These are phyloP conservation scores for Hansenula anomala DNA, from an alignment of 1,139 yeast genomes.

Conservation along the genomic window DNA sequence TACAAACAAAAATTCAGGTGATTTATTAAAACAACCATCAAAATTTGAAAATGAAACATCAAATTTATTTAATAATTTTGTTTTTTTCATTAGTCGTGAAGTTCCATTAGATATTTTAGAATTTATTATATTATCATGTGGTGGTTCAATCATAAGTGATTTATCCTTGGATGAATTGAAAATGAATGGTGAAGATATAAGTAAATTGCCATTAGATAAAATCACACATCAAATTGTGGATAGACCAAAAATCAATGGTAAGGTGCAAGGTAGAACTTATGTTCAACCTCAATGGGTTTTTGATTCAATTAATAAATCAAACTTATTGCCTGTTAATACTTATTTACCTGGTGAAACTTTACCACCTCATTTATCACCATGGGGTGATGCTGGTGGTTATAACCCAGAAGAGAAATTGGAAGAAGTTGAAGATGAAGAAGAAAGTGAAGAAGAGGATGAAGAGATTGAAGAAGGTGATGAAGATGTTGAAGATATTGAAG, in stretches of 20 bases:
- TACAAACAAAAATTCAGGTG: slow-evolving; percentile 64
- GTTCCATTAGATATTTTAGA: slow-evolving; percentile 91
- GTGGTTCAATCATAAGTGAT: slow-evolving; percentile 85
- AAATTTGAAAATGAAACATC: slow-evolving; percentile 53
- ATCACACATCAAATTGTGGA: slow-evolving; percentile 94
- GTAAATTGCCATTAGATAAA: slow-evolving; percentile 53
- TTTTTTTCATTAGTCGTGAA: slow-evolving; percentile 90
- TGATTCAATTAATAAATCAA: slow-evolving; percentile 80
- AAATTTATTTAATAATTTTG: slow-evolving; percentile 64
- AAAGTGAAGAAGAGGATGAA: slow-evolving; percentile 43
- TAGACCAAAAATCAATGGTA: slow-evolving; percentile 74
- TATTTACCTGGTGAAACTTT: slow-evolving; percentile 93
- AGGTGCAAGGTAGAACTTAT: slow-evolving; percentile 89
- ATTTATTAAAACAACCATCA: slow-evolving; percentile 75
- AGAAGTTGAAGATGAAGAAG: slow-evolving; percentile 45
- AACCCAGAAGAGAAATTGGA: slow-evolving; percentile 64
- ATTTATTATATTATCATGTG: slow-evolving; percentile 80
- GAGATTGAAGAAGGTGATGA: slow-evolving; percentile 40
- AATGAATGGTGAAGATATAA: slow-evolving; percentile 24
- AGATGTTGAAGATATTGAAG: slow-evolving; percentile 27
- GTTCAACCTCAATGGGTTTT: slow-evolving; percentile 98
- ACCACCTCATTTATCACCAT: slow-evolving; percentile 97
- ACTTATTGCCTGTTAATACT: slow-evolving; percentile 66
- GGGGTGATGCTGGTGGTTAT: slow-evolving; percentile 95
- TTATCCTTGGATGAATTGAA: slow-evolving; percentile 74